These are phyloP conservation scores for Barnettozyma sp. DNA, from an alignment of 805 yeast genomes.

Conservation along the genomic window DNA sequence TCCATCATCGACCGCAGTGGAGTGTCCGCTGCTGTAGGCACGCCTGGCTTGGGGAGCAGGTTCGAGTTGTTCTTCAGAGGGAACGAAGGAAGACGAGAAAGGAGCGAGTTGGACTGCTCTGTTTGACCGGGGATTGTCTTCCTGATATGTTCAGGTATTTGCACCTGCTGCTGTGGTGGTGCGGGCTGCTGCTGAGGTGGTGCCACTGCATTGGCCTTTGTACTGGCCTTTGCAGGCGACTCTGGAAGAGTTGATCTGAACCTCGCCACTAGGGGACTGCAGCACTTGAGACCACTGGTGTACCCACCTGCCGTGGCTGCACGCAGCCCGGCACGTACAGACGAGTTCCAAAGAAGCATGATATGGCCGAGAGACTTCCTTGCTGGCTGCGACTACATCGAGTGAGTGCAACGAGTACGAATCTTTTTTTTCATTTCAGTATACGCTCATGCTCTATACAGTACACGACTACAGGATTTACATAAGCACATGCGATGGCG, in stretches of 20 bases:
- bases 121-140: conserved; percentile 25
- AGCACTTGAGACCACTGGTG: neutral
- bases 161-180: conserved; percentile 4
- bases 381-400: too few relatives aligned
- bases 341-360: neutral
- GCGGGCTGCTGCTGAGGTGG: conserved; percentile 2
- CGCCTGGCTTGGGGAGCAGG: conserved; percentile 66
- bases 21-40: conserved; percentile 51
- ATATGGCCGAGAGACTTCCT: too few relatives aligned
- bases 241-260: conserved; percentile 8
- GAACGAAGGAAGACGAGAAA: conserved; percentile 59
- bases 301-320: neutral
- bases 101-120: conserved; percentile 33
- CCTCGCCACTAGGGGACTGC: conserved; percentile 1
- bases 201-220: neutral
- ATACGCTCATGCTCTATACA: too few relatives aligned
- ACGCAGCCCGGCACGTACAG: neutral
- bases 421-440: too few relatives aligned
- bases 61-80: conserved; percentile 66
- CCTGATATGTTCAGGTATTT: conserved; percentile 18
- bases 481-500: too few relatives aligned
- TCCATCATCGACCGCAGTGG: conserved; percentile 54
- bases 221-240: conserved; percentile 3
- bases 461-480: too few relatives aligned
- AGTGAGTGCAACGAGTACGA: too few relatives aligned